Conservation (phyloP, 2,329 filamentous ascomycete genomes). For the Metarhizium rileyi region DNA sequence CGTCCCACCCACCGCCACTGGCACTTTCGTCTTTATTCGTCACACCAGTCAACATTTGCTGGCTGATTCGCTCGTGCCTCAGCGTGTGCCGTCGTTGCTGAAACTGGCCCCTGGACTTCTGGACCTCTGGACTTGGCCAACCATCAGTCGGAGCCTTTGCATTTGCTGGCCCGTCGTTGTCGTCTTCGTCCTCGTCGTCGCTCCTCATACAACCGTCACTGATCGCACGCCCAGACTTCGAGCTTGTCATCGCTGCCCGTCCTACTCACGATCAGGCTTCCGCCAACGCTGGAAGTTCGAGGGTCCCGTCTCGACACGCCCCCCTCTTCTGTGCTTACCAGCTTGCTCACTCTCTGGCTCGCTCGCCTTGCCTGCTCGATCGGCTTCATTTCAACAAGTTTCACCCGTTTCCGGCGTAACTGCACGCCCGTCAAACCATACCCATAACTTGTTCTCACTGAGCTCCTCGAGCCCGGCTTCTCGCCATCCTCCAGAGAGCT, state of each 20-base stretch:
- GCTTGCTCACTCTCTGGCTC: background rate
- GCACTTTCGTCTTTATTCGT: slow-evolving; percentile 9
- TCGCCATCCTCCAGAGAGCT: slow-evolving; percentile 3
- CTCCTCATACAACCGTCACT: slow-evolving; percentile 2
- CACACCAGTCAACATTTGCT: slow-evolving; percentile 4
- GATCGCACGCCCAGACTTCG: slow-evolving; percentile 7
- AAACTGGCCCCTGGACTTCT: slow-evolving; percentile 8
- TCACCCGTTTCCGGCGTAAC: slow-evolving; percentile 1
- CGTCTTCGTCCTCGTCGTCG: slow-evolving; percentile 2
- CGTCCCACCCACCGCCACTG: slow-evolving; percentile 15
- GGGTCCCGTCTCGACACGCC: slow-evolving; percentile 4
- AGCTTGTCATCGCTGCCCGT: slow-evolving; percentile 11
- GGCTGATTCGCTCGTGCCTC: slow-evolving; percentile 5
- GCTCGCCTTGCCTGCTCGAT: background rate
- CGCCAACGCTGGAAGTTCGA: background rate
- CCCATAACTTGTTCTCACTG: slow-evolving; percentile 2
- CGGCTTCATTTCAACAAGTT: slow-evolving; percentile 4
- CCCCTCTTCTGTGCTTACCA: background rate
- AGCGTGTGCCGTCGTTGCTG: slow-evolving; percentile 6
- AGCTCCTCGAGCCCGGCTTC: slow-evolving; percentile 7
- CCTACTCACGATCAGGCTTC: slow-evolving; percentile 11
- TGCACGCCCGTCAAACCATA: slow-evolving; percentile 1
- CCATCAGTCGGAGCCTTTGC: slow-evolving; percentile 7
- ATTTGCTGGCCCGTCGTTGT: slow-evolving; percentile 7
- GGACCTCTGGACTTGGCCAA: slow-evolving; percentile 9